Percentiles rank a stretch among this genome's conserved stretches.
Conservation (phyloP, 2,329 filamentous ascomycete genomes). For the Phaeoacremonium minimum region DNA sequence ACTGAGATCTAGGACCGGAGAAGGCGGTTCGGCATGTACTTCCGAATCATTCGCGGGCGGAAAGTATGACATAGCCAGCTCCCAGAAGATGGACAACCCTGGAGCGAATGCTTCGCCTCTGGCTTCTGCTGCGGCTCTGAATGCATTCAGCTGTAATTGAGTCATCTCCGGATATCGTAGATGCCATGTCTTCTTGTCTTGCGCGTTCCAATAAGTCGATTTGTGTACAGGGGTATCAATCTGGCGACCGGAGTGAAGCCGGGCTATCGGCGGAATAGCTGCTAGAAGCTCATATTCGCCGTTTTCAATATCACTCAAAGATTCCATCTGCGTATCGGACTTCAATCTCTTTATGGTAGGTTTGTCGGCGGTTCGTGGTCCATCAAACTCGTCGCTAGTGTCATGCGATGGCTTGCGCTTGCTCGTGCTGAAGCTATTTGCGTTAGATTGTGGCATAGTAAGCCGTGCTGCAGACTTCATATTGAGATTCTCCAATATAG, state of each 20-base stretch:
- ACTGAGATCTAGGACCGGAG: too few species aligned
- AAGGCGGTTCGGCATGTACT: too few species aligned
- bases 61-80: constrained; percentile 54
- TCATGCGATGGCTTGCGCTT: constrained; percentile 52
- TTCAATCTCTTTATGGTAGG: constrained; percentile 53
- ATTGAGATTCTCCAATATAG: constrained; percentile 36
- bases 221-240: constrained; percentile 55
- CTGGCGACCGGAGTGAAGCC: constrained; percentile 47
- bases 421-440: constrained; percentile 39
- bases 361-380: constrained; percentile 24
- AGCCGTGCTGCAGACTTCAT: constrained; percentile 30
- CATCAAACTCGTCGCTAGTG: constrained; percentile 47
- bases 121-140: constrained; percentile 43
- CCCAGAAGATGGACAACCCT: constrained; percentile 47
- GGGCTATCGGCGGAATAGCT: constrained; percentile 43
- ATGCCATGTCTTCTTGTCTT: constrained; percentile 53
- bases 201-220: constrained; percentile 51
- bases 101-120: constrained; percentile 50
- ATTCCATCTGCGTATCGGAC: constrained; percentile 36
- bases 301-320: constrained; percentile 24
- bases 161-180: constrained; percentile 62
- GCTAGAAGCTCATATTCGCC: constrained; percentile 43
- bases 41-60: too few species aligned
- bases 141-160: constrained; percentile 52
- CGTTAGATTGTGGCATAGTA: constrained; percentile 14